Evolutionary conservation across 306 rosid species (phyloP).

Genomic region (Rosa persica): DNA sequence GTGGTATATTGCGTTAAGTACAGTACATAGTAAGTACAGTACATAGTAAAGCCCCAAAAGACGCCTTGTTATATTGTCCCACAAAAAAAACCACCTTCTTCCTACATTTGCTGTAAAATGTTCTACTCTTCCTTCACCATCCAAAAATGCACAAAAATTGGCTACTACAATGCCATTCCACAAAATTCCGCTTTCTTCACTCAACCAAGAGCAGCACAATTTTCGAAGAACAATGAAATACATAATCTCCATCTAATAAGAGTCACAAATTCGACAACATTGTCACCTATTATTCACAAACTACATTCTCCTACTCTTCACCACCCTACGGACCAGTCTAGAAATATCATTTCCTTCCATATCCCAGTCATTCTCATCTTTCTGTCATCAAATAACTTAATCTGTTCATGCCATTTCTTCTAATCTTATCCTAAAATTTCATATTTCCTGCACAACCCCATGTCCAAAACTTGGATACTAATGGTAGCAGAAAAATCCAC

Average conservation of each 20-base stretch:
- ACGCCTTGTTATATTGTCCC: background rate
- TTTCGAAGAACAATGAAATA: background rate
- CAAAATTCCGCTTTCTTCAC: background rate
- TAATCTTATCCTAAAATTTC: background rate
- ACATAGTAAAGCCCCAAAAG: background rate
- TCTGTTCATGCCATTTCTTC: background rate
- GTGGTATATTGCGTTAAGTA: background rate
- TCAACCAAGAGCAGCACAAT: background rate
- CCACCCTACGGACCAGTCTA: background rate
- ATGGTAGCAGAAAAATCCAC: background rate
- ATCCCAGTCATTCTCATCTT: background rate
- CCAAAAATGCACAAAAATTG: background rate
- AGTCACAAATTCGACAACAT: background rate
- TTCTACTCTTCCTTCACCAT: background rate
- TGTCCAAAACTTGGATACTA: background rate
- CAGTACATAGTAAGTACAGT: background rate
- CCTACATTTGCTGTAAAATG: background rate
- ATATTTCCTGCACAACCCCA: background rate
- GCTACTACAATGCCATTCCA: background rate
- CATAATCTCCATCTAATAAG: background rate
- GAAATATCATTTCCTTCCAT: background rate
- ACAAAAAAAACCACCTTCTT: background rate
- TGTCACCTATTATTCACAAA: background rate
- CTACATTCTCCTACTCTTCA: background rate
- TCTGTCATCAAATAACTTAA: background rate